Conservation (phyloP, 1,284 basidiomycete species). For the Pholiota adiposa region DNA sequence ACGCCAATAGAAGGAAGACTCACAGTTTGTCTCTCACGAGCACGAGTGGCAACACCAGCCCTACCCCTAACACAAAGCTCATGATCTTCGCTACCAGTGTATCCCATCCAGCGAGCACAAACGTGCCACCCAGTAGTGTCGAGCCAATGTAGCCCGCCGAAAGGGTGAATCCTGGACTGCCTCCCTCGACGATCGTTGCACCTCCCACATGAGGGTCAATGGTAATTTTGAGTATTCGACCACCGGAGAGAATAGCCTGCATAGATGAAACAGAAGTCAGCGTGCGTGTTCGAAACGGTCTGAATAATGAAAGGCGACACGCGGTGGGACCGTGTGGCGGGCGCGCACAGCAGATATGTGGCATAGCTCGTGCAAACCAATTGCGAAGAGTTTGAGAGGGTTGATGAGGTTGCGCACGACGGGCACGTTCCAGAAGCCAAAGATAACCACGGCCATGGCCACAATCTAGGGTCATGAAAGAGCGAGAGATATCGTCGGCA, state of each 20-base stretch:
- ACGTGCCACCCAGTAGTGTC: conserved; percentile 75
- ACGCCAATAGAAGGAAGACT: conserved; percentile 39
- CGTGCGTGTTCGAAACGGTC: not conserved
- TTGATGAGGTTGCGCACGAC: conserved; percentile 74
- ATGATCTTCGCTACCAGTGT: conserved; percentile 80
- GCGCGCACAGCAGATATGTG: conserved; percentile 67
- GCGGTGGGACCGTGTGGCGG: conserved; percentile 6
- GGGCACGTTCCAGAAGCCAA: conserved; percentile 82
- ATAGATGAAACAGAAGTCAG: conserved; percentile 6
- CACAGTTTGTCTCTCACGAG: conserved; percentile 85
- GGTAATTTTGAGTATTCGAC: conserved; percentile 73
- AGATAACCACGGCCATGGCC: conserved; percentile 79
- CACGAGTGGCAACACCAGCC: conserved; percentile 71
- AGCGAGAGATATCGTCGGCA: conserved; percentile 1
- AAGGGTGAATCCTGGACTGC: conserved; percentile 69
- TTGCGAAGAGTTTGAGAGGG: conserved; percentile 81
- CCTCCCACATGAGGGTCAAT: conserved; percentile 85
- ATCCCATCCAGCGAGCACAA: conserved; percentile 79
- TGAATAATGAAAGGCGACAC: conserved; percentile 10
- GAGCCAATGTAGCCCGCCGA: conserved; percentile 81
- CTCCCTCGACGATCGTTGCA: conserved; percentile 76
- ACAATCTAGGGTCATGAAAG: conserved; percentile 54
- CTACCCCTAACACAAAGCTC: conserved; percentile 80
- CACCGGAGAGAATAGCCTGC: conserved; percentile 75
- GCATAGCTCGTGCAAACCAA: conserved; percentile 85